A percentile compares a stretch with the other conserved stretches of the same genome.
Conservation (phyloP, 805 yeast genomes). For the Helenozyma baotianmanensis region DNA sequence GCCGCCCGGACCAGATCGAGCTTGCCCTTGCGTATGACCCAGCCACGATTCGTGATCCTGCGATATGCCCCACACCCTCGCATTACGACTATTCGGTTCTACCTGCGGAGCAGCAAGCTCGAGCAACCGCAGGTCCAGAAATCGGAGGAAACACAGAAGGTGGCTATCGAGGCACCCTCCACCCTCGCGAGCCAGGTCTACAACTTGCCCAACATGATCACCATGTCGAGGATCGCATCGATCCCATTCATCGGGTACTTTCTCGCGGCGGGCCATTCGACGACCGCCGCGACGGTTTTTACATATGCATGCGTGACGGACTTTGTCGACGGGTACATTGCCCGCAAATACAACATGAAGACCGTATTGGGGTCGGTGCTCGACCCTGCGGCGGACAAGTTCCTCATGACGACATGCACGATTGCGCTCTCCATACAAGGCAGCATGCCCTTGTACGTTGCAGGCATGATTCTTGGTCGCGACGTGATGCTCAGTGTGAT, state of each 20-base stretch:
- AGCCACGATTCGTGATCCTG: no score
- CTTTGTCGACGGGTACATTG: conserved; percentile 86
- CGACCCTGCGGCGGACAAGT: conserved; percentile 94
- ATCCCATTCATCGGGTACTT: conserved; percentile 85
- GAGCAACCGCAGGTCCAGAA: no score
- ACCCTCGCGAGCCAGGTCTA: no score
- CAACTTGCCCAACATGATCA: conserved; percentile 83
- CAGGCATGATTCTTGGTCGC: conserved; percentile 73
- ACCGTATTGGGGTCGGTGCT: conserved; percentile 85
- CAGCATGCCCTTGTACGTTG: conserved; percentile 63
- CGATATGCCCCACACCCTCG: no score
- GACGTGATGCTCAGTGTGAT: conserved; percentile 70
- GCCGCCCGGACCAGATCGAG: no score
- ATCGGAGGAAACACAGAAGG: no score
- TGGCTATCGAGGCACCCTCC: no score
- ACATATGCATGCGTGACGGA: conserved; percentile 87
- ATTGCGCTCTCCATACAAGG: conserved; percentile 64
- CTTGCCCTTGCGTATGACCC: no score
- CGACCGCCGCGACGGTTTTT: conserved; percentile 68
- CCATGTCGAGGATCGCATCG: conserved; percentile 71
- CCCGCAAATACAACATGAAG: conserved; percentile 70
- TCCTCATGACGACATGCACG: conserved; percentile 83
- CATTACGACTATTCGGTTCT: no score
- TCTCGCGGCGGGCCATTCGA: conserved; percentile 58
- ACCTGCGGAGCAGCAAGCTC: no score